phyloP scores from a whole-genome alignment of 371 early-diverging fungal species.

The Pancytospora philotis region DNA sequence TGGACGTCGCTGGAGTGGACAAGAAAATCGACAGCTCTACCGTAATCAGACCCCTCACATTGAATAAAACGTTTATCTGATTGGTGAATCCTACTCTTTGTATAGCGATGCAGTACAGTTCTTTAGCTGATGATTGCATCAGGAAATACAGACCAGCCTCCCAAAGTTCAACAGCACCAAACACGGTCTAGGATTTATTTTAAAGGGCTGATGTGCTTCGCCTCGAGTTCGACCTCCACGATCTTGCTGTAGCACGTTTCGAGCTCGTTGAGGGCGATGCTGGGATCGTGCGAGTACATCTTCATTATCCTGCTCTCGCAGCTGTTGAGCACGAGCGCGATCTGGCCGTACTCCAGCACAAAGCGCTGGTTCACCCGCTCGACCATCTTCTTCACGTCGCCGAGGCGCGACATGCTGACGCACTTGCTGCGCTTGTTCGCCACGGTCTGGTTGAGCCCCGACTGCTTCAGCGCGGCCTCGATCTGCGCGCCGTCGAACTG shows the following conservation, averaged over 20 bases:
- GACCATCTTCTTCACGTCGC: constrained; percentile 25
- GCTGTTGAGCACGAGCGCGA: constrained; percentile 16
- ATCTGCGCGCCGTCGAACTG: constrained; percentile 15
- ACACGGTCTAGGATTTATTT: too few relatives aligned
- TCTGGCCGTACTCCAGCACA: not conserved
- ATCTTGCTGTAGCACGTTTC: constrained; percentile 31
- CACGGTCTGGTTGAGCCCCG: constrained; percentile 2
- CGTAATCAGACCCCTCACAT: not conserved
- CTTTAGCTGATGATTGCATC: too few relatives aligned
- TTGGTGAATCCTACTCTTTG: too few relatives aligned
- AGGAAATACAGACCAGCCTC: too few relatives aligned
- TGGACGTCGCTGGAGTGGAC: constrained; percentile 72
- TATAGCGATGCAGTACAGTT: too few relatives aligned
- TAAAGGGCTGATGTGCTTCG: too few relatives aligned
- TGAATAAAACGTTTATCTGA: not conserved
- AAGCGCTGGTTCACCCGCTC: constrained; percentile 17
- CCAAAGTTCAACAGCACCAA: too few relatives aligned
- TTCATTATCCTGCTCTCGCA: constrained; percentile 33
- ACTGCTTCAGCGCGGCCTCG: constrained; percentile 1
- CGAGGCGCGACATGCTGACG: constrained; percentile 19
- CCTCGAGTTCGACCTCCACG: constrained; percentile 8
- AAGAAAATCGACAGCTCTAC: not conserved
- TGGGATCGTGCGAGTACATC: constrained; percentile 14
- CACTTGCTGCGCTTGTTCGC: constrained; percentile 36
- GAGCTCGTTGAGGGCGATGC: constrained; percentile 11